Evolutionary conservation across 495 filamentous ascomycete species (phyloP), one percentile per base, ranked within the genome.

Genomic region (Tuber magnatum): DNA sequence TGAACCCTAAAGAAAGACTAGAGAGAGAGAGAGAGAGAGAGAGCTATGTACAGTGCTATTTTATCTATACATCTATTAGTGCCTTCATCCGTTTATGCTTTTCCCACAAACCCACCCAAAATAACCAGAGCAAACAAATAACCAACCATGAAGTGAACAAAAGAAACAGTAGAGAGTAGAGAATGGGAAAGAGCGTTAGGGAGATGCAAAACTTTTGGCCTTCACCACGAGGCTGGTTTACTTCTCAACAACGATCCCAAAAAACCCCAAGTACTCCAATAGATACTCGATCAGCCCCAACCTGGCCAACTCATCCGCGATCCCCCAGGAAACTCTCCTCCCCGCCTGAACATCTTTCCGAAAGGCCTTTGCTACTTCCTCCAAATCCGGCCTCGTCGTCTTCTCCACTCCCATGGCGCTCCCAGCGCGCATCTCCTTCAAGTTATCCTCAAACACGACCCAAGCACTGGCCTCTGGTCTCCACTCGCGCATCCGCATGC

Each of bases 221-320:
- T 9, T 12, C 28, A 65, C 28, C 56, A 4, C 35, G 28, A 0
- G 16, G 4, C 8, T 16, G 14, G 16, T 20, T 65, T 65, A 65
- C 56, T 65, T 18, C 56, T 65, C n/a, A 6, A 35, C 1, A 16
- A 35, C 43, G n/a, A 77, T 65, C 16, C 76, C 76, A 75, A 74
- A 78, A 20, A 72, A 43, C 22, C 68, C 40, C 46, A 78, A 74
- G 35, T 65, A 73, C 61, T 76, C 76, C 24, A 78, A 24, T 40
- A 78, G 48, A 41, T 75, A 76, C 70, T 78, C 76, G 14, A 41
- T 51, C 20, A 78, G 72, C 8, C 76, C 76, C 42, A 75, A 65
- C 20, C 48, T 68, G 12, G 76, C 76, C 43, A 78, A 42, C 43
- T 78, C 76, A 75, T 78, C 76, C 6, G 72, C 68, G n/a, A 78